Evolutionary conservation across 2,329 filamentous ascomycete genomes (phyloP).

Genomic region (Pleurostoma richardsiae): DNA sequence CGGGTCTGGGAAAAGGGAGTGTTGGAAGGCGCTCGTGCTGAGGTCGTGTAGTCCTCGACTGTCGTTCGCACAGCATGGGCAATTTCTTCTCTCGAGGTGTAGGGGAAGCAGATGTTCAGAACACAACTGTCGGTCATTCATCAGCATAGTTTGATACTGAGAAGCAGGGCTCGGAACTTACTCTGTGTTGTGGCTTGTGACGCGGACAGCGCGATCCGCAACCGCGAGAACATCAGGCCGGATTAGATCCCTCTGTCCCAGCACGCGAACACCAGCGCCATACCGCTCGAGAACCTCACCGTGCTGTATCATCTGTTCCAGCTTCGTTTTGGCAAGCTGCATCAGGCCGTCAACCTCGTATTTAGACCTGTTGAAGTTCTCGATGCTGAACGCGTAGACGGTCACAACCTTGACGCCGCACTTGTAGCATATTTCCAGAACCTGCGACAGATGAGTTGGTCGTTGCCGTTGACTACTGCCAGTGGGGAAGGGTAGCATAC

Average conservation of each 20-base stretch:
- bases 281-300: constrained; percentile 91
- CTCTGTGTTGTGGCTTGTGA: constrained; percentile 85
- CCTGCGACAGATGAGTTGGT: constrained; percentile 37
- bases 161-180: constrained; percentile 27
- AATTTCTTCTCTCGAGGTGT: constrained; percentile 94
- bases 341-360: constrained; percentile 96
- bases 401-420: constrained; percentile 95
- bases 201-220: constrained; percentile 77
- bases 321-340: constrained; percentile 95
- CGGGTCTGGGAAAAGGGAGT: constrained; percentile 82
- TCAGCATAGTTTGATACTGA: constrained; percentile 4
- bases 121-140: constrained; percentile 33
- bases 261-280: constrained; percentile 77
- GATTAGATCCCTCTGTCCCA: constrained; percentile 80
- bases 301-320: constrained; percentile 86
- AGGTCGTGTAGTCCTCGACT: constrained; percentile 78
- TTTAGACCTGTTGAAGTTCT: constrained; percentile 96
- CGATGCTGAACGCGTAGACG: constrained; percentile 97
- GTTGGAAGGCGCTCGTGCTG: constrained; percentile 53
- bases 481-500: constrained; percentile 39
- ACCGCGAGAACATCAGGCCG: constrained; percentile 84
- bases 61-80: constrained; percentile 84
- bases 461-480: not conserved
- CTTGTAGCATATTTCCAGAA: constrained; percentile 97
- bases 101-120: constrained; percentile 96